A percentile compares a stretch with the other conserved stretches of the same genome.
Evolutionary conservation across 108 stramenopile genomes (phyloP).

Genomic region (Schizochytrium sp.): DNA sequence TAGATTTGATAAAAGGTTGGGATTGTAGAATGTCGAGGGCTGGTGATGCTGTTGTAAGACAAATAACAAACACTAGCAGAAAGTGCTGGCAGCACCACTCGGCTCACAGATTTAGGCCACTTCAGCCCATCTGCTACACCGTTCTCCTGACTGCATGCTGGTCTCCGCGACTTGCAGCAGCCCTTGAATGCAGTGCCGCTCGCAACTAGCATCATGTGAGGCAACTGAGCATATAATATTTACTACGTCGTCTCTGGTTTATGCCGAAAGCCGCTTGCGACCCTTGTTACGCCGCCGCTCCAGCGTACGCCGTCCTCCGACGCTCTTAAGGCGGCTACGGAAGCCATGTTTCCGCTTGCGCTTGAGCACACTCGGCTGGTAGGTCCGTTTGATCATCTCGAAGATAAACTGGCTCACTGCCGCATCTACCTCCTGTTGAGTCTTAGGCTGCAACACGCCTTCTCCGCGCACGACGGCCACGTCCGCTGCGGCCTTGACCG

Average conservation of each 20-base stretch:
- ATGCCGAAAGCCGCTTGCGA: conserved; percentile 17
- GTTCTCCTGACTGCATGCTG: no score
- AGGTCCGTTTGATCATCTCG: conserved; percentile 61
- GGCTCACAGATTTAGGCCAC: background rate
- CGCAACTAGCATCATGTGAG: background rate
- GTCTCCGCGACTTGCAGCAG: background rate
- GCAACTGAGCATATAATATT: background rate
- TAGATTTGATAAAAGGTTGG: no score
- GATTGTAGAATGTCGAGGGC: no score
- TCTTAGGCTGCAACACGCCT: no score
- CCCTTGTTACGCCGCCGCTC: conserved; percentile 57
- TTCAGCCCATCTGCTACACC: conserved; percentile 2
- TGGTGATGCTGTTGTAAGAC: no score
- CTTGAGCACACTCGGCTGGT: conserved; percentile 51
- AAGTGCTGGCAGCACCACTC: background rate
- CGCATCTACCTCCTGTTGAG: background rate
- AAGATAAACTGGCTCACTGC: background rate
- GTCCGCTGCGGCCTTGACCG: no score
- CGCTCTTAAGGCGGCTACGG: conserved; percentile 20
- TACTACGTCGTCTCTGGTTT: background rate
- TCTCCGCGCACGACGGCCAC: no score
- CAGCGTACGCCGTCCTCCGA: conserved; percentile 8
- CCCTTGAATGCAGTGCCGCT: background rate
- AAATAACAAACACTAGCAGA: no score
- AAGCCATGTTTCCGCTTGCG: conserved; percentile 62